Base-by-base conservation (phyloP, 1,284 basidiomycete genomes). In the Sphagnurus paluster region DNA sequence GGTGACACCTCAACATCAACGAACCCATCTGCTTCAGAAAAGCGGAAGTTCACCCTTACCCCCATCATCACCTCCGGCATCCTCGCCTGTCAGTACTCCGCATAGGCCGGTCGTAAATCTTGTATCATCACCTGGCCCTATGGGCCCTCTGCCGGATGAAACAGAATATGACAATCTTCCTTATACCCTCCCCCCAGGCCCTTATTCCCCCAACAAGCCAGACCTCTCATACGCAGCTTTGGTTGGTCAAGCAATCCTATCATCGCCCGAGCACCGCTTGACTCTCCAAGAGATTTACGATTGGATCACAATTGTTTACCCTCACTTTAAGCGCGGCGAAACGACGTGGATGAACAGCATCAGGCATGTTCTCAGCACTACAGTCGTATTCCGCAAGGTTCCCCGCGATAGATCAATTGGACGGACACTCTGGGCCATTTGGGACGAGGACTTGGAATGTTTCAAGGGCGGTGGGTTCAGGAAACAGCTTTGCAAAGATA, bases 321-420 rank as follows among this genome's bases (percentile, higher is more conserved):
- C 96, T 0, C 87, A 87, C 64, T 99, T 93, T 73, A 93, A 93
- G 65, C 86, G 87, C 34, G 89, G 90, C 29, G 94, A 97, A 59
- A 82, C 87, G n/a, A 95, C 93, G 20, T 98, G 94, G 94, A 91
- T 92, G 83, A 93, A 93, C 66, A 90, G 88, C 45, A 88, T 93
- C 53, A 79, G 91, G 16, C 90, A 93, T 65, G 90, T 91, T 36
- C 76, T 93, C 30, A 90, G 87, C 58, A 89, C 90, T 1, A 92
- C 91, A 38, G 78, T 87, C 7, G 82, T 82, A 44, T 90, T 90
- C 62, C 78, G 85, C 45, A 89, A 89, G 55, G 79, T 81, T 0
- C 75, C 77, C 2, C 70, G 84, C 11, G 84, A 84, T 44, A 75
- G 83, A 13, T 74, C 80, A 14, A 72, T 84, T 38, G 86, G 87